These are phyloP conservation scores for Xerophyta viscosa DNA, from an alignment of 106 monocot species.

Conservation along the genomic window DNA sequence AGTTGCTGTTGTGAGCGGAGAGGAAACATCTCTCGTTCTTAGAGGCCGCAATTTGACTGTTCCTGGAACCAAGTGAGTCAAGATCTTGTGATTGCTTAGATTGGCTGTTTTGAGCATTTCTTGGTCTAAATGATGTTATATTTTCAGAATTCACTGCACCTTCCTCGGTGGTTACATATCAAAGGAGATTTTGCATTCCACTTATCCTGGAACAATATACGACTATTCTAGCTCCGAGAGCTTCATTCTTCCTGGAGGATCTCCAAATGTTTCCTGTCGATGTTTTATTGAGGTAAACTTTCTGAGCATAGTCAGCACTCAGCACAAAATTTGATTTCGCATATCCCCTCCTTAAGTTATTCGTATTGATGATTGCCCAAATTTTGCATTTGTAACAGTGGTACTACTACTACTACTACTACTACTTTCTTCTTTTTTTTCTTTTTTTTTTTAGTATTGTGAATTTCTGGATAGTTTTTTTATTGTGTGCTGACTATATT, in stretches of 20 bases:
- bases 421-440: too few species aligned
- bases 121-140: neutral
- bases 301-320: too few species aligned
- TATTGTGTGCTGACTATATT: too few species aligned
- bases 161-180: slow-evolving; percentile 70
- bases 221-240: slow-evolving; percentile 73
- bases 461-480: too few species aligned
- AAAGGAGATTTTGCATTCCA: slow-evolving; percentile 67
- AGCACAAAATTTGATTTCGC: too few species aligned
- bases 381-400: too few species aligned
- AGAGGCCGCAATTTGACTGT: slow-evolving; percentile 77
- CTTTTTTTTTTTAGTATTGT: too few species aligned
- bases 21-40: slow-evolving; percentile 62
- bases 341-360: too few species aligned
- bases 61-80: slow-evolving; percentile 83
- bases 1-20: slow-evolving; percentile 77
- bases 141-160: slow-evolving; percentile 82
- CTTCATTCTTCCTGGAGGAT: slow-evolving; percentile 60
- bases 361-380: too few species aligned
- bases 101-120: neutral
- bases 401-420: too few species aligned
- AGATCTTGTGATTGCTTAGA: too few species aligned
- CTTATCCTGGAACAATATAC: slow-evolving; percentile 68
- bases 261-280: slow-evolving; percentile 50
- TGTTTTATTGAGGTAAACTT: slow-evolving; percentile 93